Base-by-base conservation (phyloP, 768 basidiomycete genomes). In the Obba rivulosa region DNA sequence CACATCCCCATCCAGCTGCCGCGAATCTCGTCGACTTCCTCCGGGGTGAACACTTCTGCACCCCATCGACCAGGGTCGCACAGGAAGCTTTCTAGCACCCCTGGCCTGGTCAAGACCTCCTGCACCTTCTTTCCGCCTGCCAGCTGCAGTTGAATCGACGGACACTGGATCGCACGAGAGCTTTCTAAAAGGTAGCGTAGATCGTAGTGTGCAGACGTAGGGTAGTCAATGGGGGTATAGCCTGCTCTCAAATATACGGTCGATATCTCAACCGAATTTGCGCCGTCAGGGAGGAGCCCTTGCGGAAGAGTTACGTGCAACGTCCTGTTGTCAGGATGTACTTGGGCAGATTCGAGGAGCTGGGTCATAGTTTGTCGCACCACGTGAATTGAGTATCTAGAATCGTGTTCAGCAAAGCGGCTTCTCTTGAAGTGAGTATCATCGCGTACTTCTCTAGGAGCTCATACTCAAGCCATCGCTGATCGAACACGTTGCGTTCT, bases 91-190 rank as follows among this genome's bases (percentile, higher is more conserved):
- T 91, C 90, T 18, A 95, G 72, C 7, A 89, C 67, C 1, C 83
- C 83, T 0, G 81, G 79, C 22, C 80, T 77, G 7, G 85, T 79
- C 14, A 99, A 75, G 0, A 86, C 87, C 59, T 97, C 83, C 65
- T 98, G 95, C 0, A 99, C 81, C 62, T 96, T 96, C 74, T 99
- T 99, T 3, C 86, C 84, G 0, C 95, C 95, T 0, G 94, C 92
- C n/a, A 97, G 80, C 55, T 98, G 95, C 13, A 98, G 75, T 4
- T 87, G 82, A 55, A 97, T 80, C 1, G 82, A 81, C 0, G 95
- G 95, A 60, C 95, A 99, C 54, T 97, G 95, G 72, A 93, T 92
- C 0, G 95, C 92, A 44, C 66, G 71, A 5, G 87, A 88, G 34
- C 81, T 74, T 62, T 98, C 94, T 31, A 98, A 74, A 13, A 80